phyloP scores from a whole-genome alignment of 129 eudicot species.

The Flaveria linearis region DNA sequence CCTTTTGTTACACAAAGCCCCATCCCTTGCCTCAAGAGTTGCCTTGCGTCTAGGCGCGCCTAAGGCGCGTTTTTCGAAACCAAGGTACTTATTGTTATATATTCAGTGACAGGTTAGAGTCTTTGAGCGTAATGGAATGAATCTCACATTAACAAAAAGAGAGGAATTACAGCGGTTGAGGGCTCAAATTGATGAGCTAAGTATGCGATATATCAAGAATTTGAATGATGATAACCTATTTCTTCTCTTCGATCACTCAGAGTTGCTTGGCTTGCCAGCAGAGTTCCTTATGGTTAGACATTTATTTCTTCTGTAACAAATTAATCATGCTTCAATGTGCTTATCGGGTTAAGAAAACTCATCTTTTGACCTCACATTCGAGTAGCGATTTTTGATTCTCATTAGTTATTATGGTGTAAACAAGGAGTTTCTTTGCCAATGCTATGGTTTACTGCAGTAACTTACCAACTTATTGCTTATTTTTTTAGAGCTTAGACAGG shows the following conservation, averaged over 20 bases:
- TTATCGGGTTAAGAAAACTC: constrained; percentile 15
- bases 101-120: constrained; percentile 96
- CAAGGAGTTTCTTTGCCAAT: constrained; percentile 1
- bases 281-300: constrained; percentile 64
- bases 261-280: constrained; percentile 77
- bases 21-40: too few species aligned
- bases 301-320: not conserved
- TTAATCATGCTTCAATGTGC: constrained; percentile 16
- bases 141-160: constrained; percentile 70
- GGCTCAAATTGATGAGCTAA: constrained; percentile 70
- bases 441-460: not conserved
- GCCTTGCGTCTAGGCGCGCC: too few species aligned
- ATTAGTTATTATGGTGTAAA: constrained; percentile 12
- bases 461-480: constrained; percentile 2
- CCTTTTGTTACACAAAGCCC: too few species aligned
- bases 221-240: constrained; percentile 59
- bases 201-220: constrained; percentile 68
- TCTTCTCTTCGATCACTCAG: constrained; percentile 64
- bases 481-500: constrained; percentile 64
- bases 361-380: not conserved
- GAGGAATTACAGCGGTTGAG: constrained; percentile 76
- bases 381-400: constrained; percentile 16
- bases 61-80: too few species aligned
- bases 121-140: constrained; percentile 87
- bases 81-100: constrained; percentile 48